Evolutionary conservation across 306 rosid genomes (phyloP), one percentile per base, ranked within the genome.

Genomic region (Glycine tomentella): DNA sequence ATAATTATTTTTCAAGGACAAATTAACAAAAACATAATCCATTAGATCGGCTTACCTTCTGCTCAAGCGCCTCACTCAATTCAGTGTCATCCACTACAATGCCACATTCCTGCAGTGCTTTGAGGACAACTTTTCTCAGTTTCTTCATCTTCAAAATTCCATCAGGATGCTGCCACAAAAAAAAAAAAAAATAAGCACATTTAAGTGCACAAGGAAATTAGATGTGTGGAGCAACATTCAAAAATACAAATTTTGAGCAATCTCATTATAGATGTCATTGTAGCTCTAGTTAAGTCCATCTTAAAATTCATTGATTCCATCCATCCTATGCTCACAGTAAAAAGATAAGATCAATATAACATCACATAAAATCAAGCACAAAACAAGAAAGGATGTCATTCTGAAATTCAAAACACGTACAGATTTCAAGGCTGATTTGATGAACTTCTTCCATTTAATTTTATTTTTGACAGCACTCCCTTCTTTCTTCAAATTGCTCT

Each of bases 401-500:
- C 72, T 9, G 36, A 75, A 62, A 71, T 75, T 56, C 33, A 55
- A 74, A 74, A 65, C 31, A 84, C 99, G 17, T 84, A 95, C 99
- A 51, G 86, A 84, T 89, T 89, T 93, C 85, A 95, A 81, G 66
- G 91, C 88, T 48, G 96, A 84, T 65, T 90, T 90, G 80, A 95
- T 91, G 81, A 90, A 83, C 89, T 88, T 91, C 85, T 89, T 95
- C 97, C 97, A 95, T 81, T 91, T 91, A n/a, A 93, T 87, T 78
- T 84, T 92, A 74, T 31, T 75, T n/a, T 61, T 61, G 12, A n/a
- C n/a, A 65, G 83, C 84, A 71, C 42, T 75, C 66, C 68, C 80
- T 53, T 78, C 87, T 78, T 59, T 80, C 82, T 90, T 86, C 46
- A 40, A 72, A 8, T 65, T 12, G 70, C 40, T 77, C 69, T 82